phyloP scores from a whole-genome alignment of 805 yeast species.

The Teunomyces gatunensis region DNA sequence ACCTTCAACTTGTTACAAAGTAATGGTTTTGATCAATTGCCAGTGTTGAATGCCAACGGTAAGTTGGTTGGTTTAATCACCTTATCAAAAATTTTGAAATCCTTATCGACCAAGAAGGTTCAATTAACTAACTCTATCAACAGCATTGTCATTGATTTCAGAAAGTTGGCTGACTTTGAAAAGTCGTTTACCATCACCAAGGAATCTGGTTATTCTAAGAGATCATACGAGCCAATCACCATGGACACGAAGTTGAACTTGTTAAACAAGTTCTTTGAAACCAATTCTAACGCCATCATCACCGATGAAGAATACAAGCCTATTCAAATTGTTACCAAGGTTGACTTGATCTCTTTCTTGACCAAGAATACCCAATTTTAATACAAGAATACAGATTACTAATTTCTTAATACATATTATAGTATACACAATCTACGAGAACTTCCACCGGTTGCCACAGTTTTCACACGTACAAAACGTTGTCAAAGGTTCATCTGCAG shows the following conservation, averaged over 20 bases:
- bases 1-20: conserved; percentile 69
- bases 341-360: conserved; percentile 65
- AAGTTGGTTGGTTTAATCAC: conserved; percentile 75
- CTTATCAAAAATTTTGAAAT: conserved; percentile 65
- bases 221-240: conserved; percentile 65
- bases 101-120: conserved; percentile 59
- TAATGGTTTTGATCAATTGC: conserved; percentile 83
- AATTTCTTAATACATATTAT: conserved; percentile 1
- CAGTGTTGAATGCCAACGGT: conserved; percentile 61
- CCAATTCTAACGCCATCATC: conserved; percentile 78
- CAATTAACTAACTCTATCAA: conserved; percentile 54
- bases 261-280: conserved; percentile 77
- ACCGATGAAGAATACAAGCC: conserved; percentile 72
- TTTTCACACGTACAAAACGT: conserved; percentile 97
- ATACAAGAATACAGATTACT: not conserved
- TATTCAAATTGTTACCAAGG: conserved; percentile 82
- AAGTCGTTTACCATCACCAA: conserved; percentile 62
- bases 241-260: conserved; percentile 63
- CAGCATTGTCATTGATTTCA: conserved; percentile 69
- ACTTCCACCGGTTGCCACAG: conserved; percentile 98
- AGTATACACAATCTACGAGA: conserved; percentile 47
- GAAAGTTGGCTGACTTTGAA: conserved; percentile 64
- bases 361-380: conserved; percentile 30
- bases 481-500: conserved; percentile 98
- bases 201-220: conserved; percentile 54